These are phyloP conservation scores for Sarcodon sp. DNA, from an alignment of 768 basidiomycete genomes.

Conservation along the genomic window DNA sequence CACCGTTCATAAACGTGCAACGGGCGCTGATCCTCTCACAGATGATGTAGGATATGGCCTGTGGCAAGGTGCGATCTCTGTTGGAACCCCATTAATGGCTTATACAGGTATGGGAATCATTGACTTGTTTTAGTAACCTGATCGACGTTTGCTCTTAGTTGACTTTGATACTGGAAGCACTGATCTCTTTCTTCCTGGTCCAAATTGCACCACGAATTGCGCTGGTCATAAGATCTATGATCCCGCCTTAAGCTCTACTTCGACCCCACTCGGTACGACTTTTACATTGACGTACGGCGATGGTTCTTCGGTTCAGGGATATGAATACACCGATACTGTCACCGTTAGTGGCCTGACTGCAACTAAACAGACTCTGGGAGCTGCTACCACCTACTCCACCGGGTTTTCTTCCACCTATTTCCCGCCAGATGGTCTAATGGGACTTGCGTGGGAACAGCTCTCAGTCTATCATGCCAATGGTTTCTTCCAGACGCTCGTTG, in stretches of 20 bases:
- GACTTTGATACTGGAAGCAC: conserved; percentile 2
- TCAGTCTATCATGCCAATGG: conserved; percentile 6
- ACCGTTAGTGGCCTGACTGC: conserved; percentile 16
- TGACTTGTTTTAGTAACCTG: too few species aligned
- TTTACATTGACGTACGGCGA: conserved; percentile 25
- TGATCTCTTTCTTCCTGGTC: conserved; percentile 1
- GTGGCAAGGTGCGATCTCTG: conserved; percentile 15
- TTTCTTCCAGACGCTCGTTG: conserved; percentile 11
- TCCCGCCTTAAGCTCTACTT: conserved; percentile 13
- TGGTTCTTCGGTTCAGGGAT: conserved; percentile 19
- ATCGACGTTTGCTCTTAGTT: background rate
- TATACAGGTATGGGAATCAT: conserved; percentile 1
- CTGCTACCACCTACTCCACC: conserved; percentile 7
- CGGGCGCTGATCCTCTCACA: conserved; percentile 4
- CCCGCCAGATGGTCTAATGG: conserved; percentile 11
- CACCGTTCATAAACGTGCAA: background rate
- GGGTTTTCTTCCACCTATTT: conserved; percentile 3
- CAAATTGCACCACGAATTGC: background rate
- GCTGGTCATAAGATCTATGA: conserved; percentile 13
- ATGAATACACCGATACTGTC: conserved; percentile 20
- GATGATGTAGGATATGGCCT: conserved; percentile 9
- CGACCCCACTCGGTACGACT: conserved; percentile 7
- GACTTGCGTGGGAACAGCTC: conserved; percentile 11
- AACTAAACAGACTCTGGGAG: conserved; percentile 8
- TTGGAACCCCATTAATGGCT: conserved; percentile 17